Conservation (phyloP, 306 rosid species). For the Styphnolobium japonicum region DNA sequence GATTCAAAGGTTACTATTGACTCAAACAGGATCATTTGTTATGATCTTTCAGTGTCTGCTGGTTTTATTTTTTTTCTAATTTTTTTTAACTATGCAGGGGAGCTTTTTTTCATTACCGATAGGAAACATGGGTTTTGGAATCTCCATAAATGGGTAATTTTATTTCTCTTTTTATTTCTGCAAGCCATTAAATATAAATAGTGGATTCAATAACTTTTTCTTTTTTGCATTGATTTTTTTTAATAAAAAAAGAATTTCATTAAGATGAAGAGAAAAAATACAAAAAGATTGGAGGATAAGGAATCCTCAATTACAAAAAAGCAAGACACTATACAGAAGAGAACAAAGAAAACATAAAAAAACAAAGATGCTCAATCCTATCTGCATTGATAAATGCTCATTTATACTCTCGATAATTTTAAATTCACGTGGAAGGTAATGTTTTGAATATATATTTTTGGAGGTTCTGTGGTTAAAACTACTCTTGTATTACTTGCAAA, state of each 20-base stretch:
- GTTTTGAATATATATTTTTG: neutral
- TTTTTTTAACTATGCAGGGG: slow-evolving; percentile 63
- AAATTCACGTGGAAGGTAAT: neutral
- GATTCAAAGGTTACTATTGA: slow-evolving; percentile 1
- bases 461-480: neutral
- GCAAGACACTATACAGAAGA: too few species aligned
- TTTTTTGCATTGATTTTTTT: neutral
- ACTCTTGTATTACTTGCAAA: neutral
- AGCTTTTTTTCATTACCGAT: slow-evolving; percentile 81
- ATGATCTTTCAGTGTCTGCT: neutral
- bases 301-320: too few species aligned
- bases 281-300: too few species aligned
- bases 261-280: too few species aligned
- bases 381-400: neutral
- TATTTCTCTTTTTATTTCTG: neutral
- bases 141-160: slow-evolving; percentile 88
- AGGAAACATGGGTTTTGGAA: slow-evolving; percentile 88
- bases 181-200: neutral
- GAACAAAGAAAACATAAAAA: too few species aligned
- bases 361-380: too few species aligned
- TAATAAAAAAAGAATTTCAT: too few species aligned
- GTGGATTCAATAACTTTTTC: neutral
- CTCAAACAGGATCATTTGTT: slow-evolving; percentile 1
- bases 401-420: neutral
- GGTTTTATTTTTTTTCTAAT: neutral